Base-by-base conservation (phyloP, 2,329 filamentous ascomycete genomes). In the Verticillium tricorpus region DNA sequence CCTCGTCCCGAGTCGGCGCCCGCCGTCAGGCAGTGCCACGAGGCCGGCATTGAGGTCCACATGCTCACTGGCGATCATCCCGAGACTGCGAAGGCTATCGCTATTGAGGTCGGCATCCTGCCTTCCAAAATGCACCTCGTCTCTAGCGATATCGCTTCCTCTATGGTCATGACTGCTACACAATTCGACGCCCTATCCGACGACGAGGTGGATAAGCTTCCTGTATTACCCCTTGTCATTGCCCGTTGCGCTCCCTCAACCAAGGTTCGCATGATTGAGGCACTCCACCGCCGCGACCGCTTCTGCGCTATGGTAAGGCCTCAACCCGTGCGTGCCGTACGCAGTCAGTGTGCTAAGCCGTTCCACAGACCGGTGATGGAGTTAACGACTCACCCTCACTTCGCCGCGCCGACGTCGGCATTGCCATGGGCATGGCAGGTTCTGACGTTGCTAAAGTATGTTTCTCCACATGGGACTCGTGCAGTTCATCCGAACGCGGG, bases 311-410 rank as follows among this genome's bases (percentile, higher is more conserved):
- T 89, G 63, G 63, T 64, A 56, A 58, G 61, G 5, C 17, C 19
- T 35, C 39, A n/a, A 6, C 9, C 12, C 14, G 4, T 1, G 25
- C 17, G 5, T 8, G 34, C 11, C 12, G 12, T 12, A 28, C 2
- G 35, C n/a, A 31, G 25, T 54, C 9, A 35, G 8, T 35, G 0
- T 52, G 31, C 17, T 37, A 3, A n/a, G 31, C 15, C 39, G 19
- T 5, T 14, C 19, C 3, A n/a, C 15, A 64, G 85, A 89, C 85
- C 39, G 86, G 86, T 59, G 86, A 89, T 66, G 86, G 86, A 52
- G 86, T 88, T 39, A 89, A 89, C 67, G 86, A 89, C 68, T 84
- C 83, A 9, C 86, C 86, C 2, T 86, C 85, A 2, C 78, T 89
- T 15, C 85, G 87, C 69, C 79, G 80, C 58, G 82, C 85, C 8